phyloP scores from a whole-genome alignment of 2,329 filamentous ascomycete genomes.

The Curvularia lunata region DNA sequence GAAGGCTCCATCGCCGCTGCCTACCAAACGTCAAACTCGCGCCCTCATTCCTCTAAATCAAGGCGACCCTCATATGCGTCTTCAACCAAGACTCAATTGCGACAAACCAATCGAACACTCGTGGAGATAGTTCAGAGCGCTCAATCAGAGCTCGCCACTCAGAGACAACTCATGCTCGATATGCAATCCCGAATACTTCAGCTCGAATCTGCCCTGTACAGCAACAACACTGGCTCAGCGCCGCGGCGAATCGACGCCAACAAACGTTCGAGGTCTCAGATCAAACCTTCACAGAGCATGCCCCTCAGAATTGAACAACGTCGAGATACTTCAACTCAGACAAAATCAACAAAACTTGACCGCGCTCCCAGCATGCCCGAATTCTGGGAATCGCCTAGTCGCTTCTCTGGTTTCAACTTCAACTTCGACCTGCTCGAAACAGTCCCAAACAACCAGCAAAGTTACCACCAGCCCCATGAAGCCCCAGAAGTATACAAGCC shows the following conservation, averaged over 20 bases:
- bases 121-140: conserved; percentile 40
- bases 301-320: conserved; percentile 28
- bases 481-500: conserved; percentile 31
- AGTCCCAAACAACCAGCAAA: conserved; percentile 1
- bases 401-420: conserved; percentile 39
- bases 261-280: conserved; percentile 9
- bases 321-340: conserved; percentile 36
- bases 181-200: conserved; percentile 38
- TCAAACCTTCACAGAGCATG: conserved; percentile 14
- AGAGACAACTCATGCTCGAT: conserved; percentile 37
- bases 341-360: conserved; percentile 36
- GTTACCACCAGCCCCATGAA: not conserved
- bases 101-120: conserved; percentile 34
- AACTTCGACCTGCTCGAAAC: conserved; percentile 26
- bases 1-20: conserved; percentile 25
- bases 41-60: conserved; percentile 13
- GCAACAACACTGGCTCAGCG: conserved; percentile 2
- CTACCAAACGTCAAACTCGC: conserved; percentile 10
- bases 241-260: not conserved
- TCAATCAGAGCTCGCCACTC: conserved; percentile 34
- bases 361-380: conserved; percentile 34
- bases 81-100: conserved; percentile 35
- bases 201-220: conserved; percentile 26
- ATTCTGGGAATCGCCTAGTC: conserved; percentile 34
- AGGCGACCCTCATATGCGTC: conserved; percentile 32